Evolutionary conservation across 352 stramenopile species (phyloP), one percentile per base, ranked within the genome.

Genomic region (Phytophthora europaea): DNA sequence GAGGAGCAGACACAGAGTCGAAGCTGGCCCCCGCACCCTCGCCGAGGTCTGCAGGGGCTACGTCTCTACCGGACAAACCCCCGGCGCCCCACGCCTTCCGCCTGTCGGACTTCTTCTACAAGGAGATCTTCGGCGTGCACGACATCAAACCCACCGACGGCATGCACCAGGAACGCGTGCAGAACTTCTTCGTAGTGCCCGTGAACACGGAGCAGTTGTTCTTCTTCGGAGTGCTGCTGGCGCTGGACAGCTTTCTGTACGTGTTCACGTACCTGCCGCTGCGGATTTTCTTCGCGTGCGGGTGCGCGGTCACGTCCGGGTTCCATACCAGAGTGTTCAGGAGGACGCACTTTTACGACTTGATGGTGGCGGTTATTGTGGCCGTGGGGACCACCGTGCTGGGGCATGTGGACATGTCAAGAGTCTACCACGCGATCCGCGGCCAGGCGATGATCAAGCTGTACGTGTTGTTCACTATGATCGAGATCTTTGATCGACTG

Each of bases 401-500:
- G 12, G 84, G 83, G 54, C 84, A 91, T 6, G 92, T 99, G 22
- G 97, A 98, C 52, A 99, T 99, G 83, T 98, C 93, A 20, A 91
- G 96, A n/a, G 89, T 99, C 1, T 99, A 99, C 85, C 98, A 99
- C 82, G 98, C 96, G 70, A 99, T 99, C 74, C 87, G 98, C 18
- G 95, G 95, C n/a, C 97, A 99, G 75, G 93, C 93, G 16, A 99
- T 99, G 91, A 98, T 99, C 64, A 99, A 99, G 78, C 87, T 99
- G 4, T 99, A 99, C 78, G 96, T 99, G 47, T 75, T 99, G 31
- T 99, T 99, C 72, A 98, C 96, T 10, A 99, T 99, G 85, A 95
- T 99, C 22, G 98, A 99, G 82, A 98, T 99, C 52, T 99, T 99
- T 72, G 97, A 99, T 79, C 89, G 98, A 18, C 82, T 99, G 26